Percentiles rank a stretch among this genome's conserved stretches.
Evolutionary conservation across 768 basidiomycete species (phyloP).

Genomic region (Pisolithus marmoratus): DNA sequence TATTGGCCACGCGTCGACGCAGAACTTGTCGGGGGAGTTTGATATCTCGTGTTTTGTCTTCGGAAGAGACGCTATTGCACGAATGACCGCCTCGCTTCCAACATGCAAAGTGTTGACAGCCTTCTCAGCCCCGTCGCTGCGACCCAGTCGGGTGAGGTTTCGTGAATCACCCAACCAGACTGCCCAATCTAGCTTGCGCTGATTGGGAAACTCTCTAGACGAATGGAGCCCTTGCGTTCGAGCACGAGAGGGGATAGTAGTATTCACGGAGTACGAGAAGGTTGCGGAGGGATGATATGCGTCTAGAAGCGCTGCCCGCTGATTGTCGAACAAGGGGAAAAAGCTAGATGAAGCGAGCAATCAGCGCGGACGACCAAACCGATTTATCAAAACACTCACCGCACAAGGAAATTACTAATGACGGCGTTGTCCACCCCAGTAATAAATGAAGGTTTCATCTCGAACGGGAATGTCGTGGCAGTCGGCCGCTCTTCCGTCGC

Average conservation of each 20-base stretch:
- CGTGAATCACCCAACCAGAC: constrained; percentile 69
- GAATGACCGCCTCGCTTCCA: constrained; percentile 59
- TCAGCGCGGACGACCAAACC: constrained; percentile 1
- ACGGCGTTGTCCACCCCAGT: constrained; percentile 65
- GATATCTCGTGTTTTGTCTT: constrained; percentile 77
- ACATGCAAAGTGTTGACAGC: constrained; percentile 63
- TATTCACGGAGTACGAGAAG: constrained; percentile 86
- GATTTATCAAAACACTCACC: constrained; percentile 39
- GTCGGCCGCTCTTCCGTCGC: constrained; percentile 37
- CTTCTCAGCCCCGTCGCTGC: constrained; percentile 54
- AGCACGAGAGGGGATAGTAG: constrained; percentile 72
- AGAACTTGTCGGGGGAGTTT: constrained; percentile 76
- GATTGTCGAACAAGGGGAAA: constrained; percentile 78
- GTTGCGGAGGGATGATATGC: constrained; percentile 86
- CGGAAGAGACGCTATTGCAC: constrained; percentile 61
- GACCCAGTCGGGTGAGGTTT: constrained; percentile 66
- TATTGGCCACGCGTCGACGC: constrained; percentile 81
- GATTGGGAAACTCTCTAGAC: constrained; percentile 68
- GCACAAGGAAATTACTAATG: constrained; percentile 72
- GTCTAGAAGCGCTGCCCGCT: constrained; percentile 58
- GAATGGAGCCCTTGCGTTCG: constrained; percentile 64
- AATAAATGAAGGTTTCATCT: constrained; percentile 69
- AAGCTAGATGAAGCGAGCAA: constrained; percentile 44
- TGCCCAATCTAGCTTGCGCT: constrained; percentile 76
- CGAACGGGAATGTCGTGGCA: constrained; percentile 71